Conservation (phyloP, 495 filamentous ascomycete species). For the Daldinia concentrica region DNA sequence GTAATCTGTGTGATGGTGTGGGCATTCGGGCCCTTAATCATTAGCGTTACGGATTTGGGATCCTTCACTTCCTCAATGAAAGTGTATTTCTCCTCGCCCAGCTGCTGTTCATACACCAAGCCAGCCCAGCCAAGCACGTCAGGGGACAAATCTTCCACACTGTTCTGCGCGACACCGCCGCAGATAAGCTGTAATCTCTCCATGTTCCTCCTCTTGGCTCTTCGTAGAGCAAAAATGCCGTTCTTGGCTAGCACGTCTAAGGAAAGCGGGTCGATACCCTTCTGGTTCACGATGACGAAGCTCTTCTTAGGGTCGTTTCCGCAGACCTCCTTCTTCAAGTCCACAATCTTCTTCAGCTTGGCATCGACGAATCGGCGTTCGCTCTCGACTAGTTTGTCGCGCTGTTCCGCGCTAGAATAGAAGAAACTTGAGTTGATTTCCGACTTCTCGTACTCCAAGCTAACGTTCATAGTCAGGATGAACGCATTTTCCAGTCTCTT, state of each 20-base stretch:
- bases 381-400: constrained; percentile 97
- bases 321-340: constrained; percentile 97
- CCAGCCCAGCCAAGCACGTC: constrained; percentile 97
- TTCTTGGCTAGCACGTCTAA: constrained; percentile 97
- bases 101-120: constrained; percentile 93
- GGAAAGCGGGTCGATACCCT: constrained; percentile 96
- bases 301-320: constrained; percentile 93
- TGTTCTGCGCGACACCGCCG: constrained; percentile 91
- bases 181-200: constrained; percentile 95
- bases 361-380: constrained; percentile 96
- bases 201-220: constrained; percentile 98
- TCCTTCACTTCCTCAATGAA: constrained; percentile 99
- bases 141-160: constrained; percentile 88
- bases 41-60: constrained; percentile 95
- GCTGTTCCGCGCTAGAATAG: constrained; percentile 95
- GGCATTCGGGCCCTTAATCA: constrained; percentile 97
- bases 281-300: constrained; percentile 99
- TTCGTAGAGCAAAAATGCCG: constrained; percentile 90
- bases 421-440: constrained; percentile 99
- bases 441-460: constrained; percentile 97
- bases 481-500: constrained; percentile 94
- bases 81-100: constrained; percentile 98
- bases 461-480: constrained; percentile 95
- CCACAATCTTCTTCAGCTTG: constrained; percentile 97
- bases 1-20: constrained; percentile 97